Percentiles rank a stretch among this genome's conserved stretches.
These are phyloP conservation scores for Daldinia eschscholtzii DNA, from an alignment of 2,329 filamentous ascomycete species.

Conservation along the genomic window DNA sequence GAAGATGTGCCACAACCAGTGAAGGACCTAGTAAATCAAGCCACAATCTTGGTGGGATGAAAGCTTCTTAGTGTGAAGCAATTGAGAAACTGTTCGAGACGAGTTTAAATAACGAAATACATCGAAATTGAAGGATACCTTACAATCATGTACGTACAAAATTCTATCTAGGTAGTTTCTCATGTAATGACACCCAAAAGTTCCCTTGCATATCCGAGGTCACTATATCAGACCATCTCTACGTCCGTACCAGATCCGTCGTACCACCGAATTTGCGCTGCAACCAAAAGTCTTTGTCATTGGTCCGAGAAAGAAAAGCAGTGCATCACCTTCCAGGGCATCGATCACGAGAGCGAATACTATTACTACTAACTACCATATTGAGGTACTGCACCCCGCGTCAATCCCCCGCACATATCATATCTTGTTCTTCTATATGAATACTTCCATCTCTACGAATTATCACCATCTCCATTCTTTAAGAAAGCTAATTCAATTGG, in stretches of 20 bases:
- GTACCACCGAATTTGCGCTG: conserved; percentile 23
- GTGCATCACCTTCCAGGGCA: conserved; percentile 15
- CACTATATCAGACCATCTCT: conserved; percentile 30
- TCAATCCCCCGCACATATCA: conserved; percentile 35
- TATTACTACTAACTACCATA: conserved; percentile 31
- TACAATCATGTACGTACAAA: background rate
- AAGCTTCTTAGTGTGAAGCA: conserved; percentile 11
- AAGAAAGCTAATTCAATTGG: background rate
- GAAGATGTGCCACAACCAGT: conserved; percentile 9
- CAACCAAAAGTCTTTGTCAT: conserved; percentile 31
- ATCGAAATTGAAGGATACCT: conserved; percentile 14
- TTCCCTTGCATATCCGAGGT: conserved; percentile 21
- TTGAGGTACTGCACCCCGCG: conserved; percentile 29
- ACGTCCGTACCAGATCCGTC: conserved; percentile 22
- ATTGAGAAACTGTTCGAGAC: conserved; percentile 10
- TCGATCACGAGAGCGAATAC: conserved; percentile 33
- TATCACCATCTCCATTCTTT: background rate
- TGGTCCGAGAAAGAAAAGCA: conserved; percentile 26
- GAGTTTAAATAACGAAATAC: conserved; percentile 4
- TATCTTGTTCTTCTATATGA: background rate
- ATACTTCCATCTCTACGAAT: conserved; percentile 7
- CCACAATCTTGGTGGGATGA: conserved; percentile 25
- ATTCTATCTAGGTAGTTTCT: background rate
- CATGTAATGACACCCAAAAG: conserved; percentile 6
- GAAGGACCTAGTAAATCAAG: conserved; percentile 7